Base-by-base conservation (phyloP, 2,329 filamentous ascomycete species). In the Harringtonia aguacate region DNA sequence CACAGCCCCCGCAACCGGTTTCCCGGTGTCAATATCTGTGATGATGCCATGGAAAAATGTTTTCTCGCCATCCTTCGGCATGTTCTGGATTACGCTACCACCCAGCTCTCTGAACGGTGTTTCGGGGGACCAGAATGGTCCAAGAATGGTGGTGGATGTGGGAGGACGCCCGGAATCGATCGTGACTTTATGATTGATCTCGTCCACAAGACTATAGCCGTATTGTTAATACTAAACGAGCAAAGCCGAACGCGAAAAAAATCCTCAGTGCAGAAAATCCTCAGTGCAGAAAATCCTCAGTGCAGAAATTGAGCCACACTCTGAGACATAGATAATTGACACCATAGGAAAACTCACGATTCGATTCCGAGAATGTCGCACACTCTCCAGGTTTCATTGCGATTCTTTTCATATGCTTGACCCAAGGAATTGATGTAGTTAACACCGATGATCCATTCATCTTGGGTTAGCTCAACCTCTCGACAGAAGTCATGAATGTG, bases 401-500 rank as follows among this genome's bases (percentile, higher is more conserved):
- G 72, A 55, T 73, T 79, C 51, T 76, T 70, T 45, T 74, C 71
- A 58, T 75, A 82, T 64, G 83, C 80, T 64, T 83, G 75, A 50
- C 84, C 84, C 40, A 83, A 75, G 53, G 72, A 70, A 67, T 85
- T 85, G 63, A 86, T 67, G 59, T 57, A 60, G 46, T 59, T 52
- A 22, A 64, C 65, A 38, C 79, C 86, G 9, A 73, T 66, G 64
- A 84, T 74, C 85, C 84, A 89, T 66, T 92, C 86, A 45, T 84
- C 81, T n/a, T 77, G 71, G 8, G 83, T 89, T 46, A 92, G 75
- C 59, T 88, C 76, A 49, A 85, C 78, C 60, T 92, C 85, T 39
- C 84, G 79, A 33, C 81, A 78, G 61, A 90, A 90, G 63, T 87
- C 84, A 64, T 92, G 86, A 45, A 90, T 69, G 64, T 90, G 85